Base-by-base conservation (phyloP, 371 early-diverging fungal genomes). In the Mycotypha africana region DNA sequence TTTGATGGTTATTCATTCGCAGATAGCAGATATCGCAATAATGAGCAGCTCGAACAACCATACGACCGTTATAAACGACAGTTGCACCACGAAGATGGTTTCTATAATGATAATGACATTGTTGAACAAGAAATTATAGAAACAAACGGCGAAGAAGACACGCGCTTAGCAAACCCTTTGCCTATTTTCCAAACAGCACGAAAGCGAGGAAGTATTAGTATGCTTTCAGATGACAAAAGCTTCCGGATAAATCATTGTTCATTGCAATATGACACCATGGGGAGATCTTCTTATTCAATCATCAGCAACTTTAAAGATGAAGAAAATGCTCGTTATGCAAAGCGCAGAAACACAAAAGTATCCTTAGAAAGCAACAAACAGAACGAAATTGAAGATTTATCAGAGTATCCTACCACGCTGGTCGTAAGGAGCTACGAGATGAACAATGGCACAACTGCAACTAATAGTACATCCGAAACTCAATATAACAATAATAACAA, bases 1-100 rank as follows among this genome's bases (percentile, higher is more conserved):
- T 81, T 81, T 57, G 73, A 81, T 23, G 74, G 68, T 0, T 81
- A 81, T 39, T 74, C 81, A 0, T 81, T 74, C 39, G 57, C 67
- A 9, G 58, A 69, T 38, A 51, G 47, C 15, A 26, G 22, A 6
- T 70, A 60, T 34, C n/a, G n/a, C n/a, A n/a, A n/a, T n/a, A n/a
- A n/a, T n/a, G n/a, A n/a, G n/a, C n/a, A n/a, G n/a, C 9, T 53
- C 9, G 59, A 47, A 15, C 42, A 51, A 4, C 51, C 58, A 15
- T 38, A 45, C 7, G 16, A n/a, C 0, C 4, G 12, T 6, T 49
- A 49, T n/a, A 11, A 21, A 16, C 34, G 56, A 32, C 32, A 38
- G 8, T 37, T 33, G 2, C n/a, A 37, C 17, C 42, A 22, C 9
- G 46, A 54, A 20, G 42, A 58, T 43, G 55, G 49, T 14, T 53